phyloP scores from a whole-genome alignment of 306 rosid genomes.

The Lathyrus tuberosus region DNA sequence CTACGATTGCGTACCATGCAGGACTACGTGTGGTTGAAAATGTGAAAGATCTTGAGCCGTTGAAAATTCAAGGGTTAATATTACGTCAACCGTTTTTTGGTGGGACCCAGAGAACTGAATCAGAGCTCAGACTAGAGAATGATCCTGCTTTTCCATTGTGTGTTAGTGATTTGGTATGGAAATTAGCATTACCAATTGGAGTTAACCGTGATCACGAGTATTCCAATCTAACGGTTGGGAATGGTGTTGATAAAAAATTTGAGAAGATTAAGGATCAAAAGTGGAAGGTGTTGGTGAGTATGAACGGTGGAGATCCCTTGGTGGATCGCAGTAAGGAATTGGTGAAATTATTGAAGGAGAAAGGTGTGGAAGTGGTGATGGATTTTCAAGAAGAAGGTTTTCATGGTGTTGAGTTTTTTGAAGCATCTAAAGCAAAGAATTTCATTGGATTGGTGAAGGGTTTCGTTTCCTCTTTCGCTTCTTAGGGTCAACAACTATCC shows the following conservation, averaged over 20 bases:
- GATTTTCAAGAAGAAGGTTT: conserved; percentile 43
- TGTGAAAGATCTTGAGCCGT: background rate
- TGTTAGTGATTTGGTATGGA: conserved; percentile 46
- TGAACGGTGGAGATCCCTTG: conserved; percentile 56
- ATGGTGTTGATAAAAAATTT: background rate
- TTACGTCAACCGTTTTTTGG: conserved; percentile 56
- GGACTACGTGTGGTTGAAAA: conserved; percentile 45
- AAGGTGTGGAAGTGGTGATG: conserved; percentile 44
- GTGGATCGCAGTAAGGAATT: conserved; percentile 46
- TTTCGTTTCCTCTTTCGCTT: conserved; percentile 28
- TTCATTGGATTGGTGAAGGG: conserved; percentile 12
- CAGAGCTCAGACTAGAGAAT: conserved; percentile 44
- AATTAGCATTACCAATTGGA: conserved; percentile 47
- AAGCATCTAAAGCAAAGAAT: conserved; percentile 37
- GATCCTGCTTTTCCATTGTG: conserved; percentile 29
- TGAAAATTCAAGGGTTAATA: conserved; percentile 45
- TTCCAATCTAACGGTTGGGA: conserved; percentile 47
- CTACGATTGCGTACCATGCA: conserved; percentile 45
- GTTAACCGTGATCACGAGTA: conserved; percentile 58
- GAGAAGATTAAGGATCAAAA: conserved; percentile 40
- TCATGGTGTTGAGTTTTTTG: conserved; percentile 47
- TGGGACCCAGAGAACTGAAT: conserved; percentile 46
- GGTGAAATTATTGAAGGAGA: conserved; percentile 39
- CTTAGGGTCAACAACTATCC: background rate
- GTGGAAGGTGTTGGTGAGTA: conserved; percentile 49